Evolutionary conservation across 2,329 filamentous ascomycete genomes (phyloP).

Genomic region (Cercospora sp.): DNA sequence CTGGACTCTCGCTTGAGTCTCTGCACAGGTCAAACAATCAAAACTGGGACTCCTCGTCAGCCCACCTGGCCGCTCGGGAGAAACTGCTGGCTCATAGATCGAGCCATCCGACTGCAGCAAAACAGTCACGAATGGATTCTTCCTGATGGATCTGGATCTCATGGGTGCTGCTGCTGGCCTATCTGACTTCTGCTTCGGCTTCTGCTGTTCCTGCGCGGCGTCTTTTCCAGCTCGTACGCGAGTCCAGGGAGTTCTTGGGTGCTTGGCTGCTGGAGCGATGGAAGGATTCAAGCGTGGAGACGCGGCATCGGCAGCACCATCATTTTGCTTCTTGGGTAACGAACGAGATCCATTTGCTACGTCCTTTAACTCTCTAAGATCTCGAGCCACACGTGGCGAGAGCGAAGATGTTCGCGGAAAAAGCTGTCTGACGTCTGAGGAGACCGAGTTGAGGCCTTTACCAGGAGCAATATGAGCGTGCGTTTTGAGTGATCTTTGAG

Average conservation of each 20-base stretch:
- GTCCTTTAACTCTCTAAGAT: not conserved
- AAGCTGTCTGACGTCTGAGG: slow-evolving; percentile 31
- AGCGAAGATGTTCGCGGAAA: slow-evolving; percentile 36
- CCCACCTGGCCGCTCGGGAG: not conserved
- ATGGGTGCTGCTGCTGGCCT: not conserved
- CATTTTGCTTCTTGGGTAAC: slow-evolving; percentile 13
- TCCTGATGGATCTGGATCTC: slow-evolving; percentile 4
- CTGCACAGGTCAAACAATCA: slow-evolving; percentile 21
- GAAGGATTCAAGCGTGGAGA: not conserved
- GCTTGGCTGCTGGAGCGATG: slow-evolving; percentile 17
- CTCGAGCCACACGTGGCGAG: slow-evolving; percentile 16
- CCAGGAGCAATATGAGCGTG: slow-evolving; percentile 18
- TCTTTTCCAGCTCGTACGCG: slow-evolving; percentile 24
- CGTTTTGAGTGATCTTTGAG: not conserved
- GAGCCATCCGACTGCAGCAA: slow-evolving; percentile 3
- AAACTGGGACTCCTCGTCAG: slow-evolving; percentile 3
- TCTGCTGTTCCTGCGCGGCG: not conserved
- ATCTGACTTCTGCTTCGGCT: not conserved
- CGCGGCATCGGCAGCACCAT: not conserved
- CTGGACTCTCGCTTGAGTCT: slow-evolving; percentile 25
- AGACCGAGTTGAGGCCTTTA: slow-evolving; percentile 21
- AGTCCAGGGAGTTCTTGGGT: slow-evolving; percentile 30
- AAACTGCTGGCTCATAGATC: not conserved
- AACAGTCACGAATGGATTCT: slow-evolving; percentile 17
- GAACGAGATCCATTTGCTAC: not conserved